Evolutionary conservation across 805 yeast genomes (phyloP).

Genomic region (Saccharomycopsis vini): DNA sequence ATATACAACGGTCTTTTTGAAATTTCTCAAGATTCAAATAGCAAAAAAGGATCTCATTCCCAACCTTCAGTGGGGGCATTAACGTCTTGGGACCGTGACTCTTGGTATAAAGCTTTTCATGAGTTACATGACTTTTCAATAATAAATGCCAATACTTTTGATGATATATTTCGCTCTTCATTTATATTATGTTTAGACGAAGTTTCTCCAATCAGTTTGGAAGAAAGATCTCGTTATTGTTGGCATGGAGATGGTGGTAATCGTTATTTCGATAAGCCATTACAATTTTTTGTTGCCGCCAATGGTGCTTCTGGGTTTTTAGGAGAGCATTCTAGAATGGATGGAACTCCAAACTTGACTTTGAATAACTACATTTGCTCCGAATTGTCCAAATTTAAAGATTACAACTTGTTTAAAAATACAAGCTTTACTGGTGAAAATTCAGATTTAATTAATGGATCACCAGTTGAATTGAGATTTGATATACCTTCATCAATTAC

Average conservation of each 20-base stretch:
- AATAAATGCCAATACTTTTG: slow-evolving; percentile 49
- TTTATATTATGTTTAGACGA: slow-evolving; percentile 79
- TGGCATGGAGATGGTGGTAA: slow-evolving; percentile 97
- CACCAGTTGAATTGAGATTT: slow-evolving; percentile 36
- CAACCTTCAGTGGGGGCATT: slow-evolving; percentile 60
- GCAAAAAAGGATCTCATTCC: slow-evolving; percentile 13
- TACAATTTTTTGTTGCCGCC: slow-evolving; percentile 70
- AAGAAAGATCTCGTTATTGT: slow-evolving; percentile 71
- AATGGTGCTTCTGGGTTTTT: slow-evolving; percentile 87
- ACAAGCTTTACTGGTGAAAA: slow-evolving; percentile 10
- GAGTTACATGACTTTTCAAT: slow-evolving; percentile 50
- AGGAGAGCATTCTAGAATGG: slow-evolving; percentile 98
- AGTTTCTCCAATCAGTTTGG: slow-evolving; percentile 59
- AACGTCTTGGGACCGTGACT: slow-evolving; percentile 79
- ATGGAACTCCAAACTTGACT: slow-evolving; percentile 90
- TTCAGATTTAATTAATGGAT: slow-evolving; percentile 21
- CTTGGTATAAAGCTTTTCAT: slow-evolving; percentile 55
- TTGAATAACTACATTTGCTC: slow-evolving; percentile 68
- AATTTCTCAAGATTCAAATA: slow-evolving; percentile 29
- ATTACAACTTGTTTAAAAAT: slow-evolving; percentile 19
- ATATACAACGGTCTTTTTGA: slow-evolving; percentile 50
- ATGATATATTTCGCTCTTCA: slow-evolving; percentile 65
- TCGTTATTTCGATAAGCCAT: slow-evolving; percentile 86
- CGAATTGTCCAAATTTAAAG: slow-evolving; percentile 42
- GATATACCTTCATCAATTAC: slow-evolving; percentile 47